Evolutionary conservation across 805 yeast genomes (phyloP).

Genomic region (Priceomyces fermenticarens): DNA sequence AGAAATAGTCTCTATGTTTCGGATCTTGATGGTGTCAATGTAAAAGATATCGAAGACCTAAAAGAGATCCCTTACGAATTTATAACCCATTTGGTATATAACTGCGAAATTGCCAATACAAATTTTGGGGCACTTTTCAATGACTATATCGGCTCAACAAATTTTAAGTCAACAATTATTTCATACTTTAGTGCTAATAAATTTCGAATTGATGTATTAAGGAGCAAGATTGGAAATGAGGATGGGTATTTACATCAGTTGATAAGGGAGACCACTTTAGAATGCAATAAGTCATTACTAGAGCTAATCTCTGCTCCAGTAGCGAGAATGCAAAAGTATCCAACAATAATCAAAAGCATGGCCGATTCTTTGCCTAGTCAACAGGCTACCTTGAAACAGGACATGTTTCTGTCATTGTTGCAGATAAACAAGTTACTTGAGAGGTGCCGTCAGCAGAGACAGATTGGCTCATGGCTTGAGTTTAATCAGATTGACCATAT

Average conservation of each 20-base stretch:
- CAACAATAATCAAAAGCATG: slow-evolving; percentile 14
- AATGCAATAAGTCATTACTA: slow-evolving; percentile 40
- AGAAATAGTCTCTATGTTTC: background rate
- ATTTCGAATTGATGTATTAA: slow-evolving; percentile 10
- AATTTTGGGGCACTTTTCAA: slow-evolving; percentile 11
- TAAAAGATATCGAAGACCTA: slow-evolving; percentile 2
- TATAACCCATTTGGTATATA: slow-evolving; percentile 5
- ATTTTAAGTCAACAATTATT: slow-evolving; percentile 3
- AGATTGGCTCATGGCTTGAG: slow-evolving; percentile 12
- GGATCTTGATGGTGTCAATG: slow-evolving; percentile 1
- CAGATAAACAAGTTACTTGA: slow-evolving; percentile 17
- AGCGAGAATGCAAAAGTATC: slow-evolving; percentile 41
- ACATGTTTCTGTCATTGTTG: slow-evolving; percentile 15
- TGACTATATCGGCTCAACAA: slow-evolving; percentile 3
- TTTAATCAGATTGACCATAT: slow-evolving; percentile 10
- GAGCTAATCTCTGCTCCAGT: slow-evolving; percentile 42
- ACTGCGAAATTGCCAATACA: slow-evolving; percentile 5
- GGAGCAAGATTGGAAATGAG: slow-evolving; percentile 17
- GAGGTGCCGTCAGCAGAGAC: slow-evolving; percentile 9
- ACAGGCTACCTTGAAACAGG: slow-evolving; percentile 9
- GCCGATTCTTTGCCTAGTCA: slow-evolving; percentile 9
- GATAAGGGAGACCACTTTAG: slow-evolving; percentile 25
- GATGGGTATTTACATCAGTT: slow-evolving; percentile 22
- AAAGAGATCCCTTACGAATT: background rate
- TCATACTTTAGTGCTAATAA: slow-evolving; percentile 6